Conservation (phyloP, 208 protist genomes). For the Acanthamoeba triangularis region DNA sequence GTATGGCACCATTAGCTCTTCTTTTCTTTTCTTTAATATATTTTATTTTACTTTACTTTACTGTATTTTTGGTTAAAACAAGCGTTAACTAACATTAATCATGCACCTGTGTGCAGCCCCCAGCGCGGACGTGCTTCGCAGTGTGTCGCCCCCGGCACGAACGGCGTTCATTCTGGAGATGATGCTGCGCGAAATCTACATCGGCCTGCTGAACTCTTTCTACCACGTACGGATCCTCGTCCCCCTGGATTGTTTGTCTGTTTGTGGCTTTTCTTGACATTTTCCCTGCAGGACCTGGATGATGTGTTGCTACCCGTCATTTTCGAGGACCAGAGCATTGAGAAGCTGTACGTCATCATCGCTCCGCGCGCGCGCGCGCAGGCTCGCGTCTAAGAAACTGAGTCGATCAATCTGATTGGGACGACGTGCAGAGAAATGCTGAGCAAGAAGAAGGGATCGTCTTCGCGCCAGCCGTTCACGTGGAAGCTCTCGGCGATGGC, state of each 20-base stretch:
- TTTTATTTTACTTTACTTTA: no score
- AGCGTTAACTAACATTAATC: not conserved
- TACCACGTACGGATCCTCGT: not conserved
- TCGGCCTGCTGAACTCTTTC: not conserved
- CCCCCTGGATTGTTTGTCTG: no score
- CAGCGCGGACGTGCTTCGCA: conserved; percentile 1
- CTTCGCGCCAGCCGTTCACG: conserved; percentile 10
- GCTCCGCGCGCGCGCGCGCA: not conserved
- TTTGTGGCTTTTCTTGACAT: not conserved
- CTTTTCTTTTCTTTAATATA: not conserved
- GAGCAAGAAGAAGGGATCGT: conserved; percentile 38
- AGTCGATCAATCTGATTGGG: not conserved
- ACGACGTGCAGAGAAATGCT: conserved; percentile 2
- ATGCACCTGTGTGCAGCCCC: not conserved
- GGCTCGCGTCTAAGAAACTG: not conserved
- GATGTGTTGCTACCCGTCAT: conserved; percentile 33
- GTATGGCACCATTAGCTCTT: not conserved
- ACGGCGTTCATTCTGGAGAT: conserved; percentile 29
- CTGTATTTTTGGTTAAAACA: not conserved
- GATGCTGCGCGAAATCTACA: conserved; percentile 49
- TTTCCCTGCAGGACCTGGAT: not conserved
- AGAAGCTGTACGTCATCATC: conserved; percentile 10
- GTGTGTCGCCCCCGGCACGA: conserved; percentile 3
- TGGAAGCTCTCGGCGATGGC: conserved; percentile 47
- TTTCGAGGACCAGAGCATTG: conserved; percentile 18